Percentiles rank a stretch among this genome's conserved stretches.
Evolutionary conservation across 164 flowering plant species (phyloP).

Genomic region (Houttuynia cordata): DNA sequence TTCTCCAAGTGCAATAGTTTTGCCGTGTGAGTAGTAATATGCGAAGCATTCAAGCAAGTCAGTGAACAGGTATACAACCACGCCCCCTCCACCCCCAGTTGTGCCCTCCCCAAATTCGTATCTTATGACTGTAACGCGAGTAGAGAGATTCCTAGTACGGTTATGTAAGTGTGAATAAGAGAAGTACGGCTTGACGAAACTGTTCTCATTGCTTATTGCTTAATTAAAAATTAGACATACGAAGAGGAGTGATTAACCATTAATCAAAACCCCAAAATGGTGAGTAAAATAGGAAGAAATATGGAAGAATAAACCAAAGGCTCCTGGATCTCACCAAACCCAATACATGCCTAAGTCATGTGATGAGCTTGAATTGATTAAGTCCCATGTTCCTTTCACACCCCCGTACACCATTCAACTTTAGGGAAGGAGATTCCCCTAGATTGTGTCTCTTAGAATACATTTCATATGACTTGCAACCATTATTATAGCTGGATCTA

Average conservation of each 20-base stretch:
- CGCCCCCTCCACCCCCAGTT: too few species aligned
- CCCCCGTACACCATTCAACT: too few species aligned
- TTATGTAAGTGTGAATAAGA: slow-evolving; percentile 2
- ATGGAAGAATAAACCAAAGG: neutral
- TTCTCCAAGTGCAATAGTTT: too few species aligned
- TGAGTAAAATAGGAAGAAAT: neutral
- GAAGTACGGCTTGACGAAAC: slow-evolving; percentile 10
- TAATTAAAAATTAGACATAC: neutral
- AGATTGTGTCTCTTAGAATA: neutral
- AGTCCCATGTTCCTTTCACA: too few species aligned
- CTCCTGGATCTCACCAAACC: neutral
- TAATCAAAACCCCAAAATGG: neutral
- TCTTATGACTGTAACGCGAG: neutral
- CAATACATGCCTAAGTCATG: slow-evolving; percentile 1
- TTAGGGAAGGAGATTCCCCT: slow-evolving; percentile 1
- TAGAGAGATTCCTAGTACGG: slow-evolving; percentile 7
- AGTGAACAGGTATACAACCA: too few species aligned
- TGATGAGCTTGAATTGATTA: neutral
- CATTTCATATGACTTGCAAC: neutral
- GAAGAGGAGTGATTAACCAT: neutral
- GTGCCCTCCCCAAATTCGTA: too few species aligned
- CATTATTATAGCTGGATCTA: neutral
- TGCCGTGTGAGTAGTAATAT: too few species aligned
- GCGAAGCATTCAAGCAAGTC: too few species aligned
- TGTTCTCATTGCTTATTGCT: neutral